These are phyloP conservation scores for Selenicereus undatus DNA, from an alignment of 148 eudicot genomes.

Conservation along the genomic window DNA sequence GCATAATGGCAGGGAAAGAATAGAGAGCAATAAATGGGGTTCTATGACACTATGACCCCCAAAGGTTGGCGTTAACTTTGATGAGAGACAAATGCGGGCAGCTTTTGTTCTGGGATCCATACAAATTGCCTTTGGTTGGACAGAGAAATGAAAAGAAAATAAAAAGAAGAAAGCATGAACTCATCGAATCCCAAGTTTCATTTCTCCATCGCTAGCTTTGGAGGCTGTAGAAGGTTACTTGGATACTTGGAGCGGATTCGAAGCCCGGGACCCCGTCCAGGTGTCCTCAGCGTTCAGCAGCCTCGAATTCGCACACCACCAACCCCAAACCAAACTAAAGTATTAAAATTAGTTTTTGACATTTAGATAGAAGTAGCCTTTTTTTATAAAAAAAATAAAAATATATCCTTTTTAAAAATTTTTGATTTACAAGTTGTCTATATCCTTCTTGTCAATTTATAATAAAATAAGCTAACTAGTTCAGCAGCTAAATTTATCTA, in stretches of 20 bases:
- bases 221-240: background rate
- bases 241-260: background rate
- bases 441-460: too few relatives aligned
- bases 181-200: background rate
- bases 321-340: too few relatives aligned
- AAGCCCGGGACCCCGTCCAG: background rate
- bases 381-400: too few relatives aligned
- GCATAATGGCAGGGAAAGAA: background rate
- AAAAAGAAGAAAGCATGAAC: background rate
- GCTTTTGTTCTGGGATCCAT: background rate
- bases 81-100: background rate
- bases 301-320: background rate
- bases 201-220: background rate
- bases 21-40: background rate
- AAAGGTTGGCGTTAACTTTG: background rate
- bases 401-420: too few relatives aligned
- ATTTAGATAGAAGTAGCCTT: too few relatives aligned
- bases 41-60: background rate
- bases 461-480: too few relatives aligned
- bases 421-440: too few relatives aligned
- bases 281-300: background rate
- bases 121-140: background rate
- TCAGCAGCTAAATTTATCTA: too few relatives aligned
- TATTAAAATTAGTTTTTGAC: too few relatives aligned
- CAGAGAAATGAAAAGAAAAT: background rate